Base-by-base conservation (phyloP, 225 moss, liverwort and hornwort genomes). In the Anthoceros angustus region DNA sequence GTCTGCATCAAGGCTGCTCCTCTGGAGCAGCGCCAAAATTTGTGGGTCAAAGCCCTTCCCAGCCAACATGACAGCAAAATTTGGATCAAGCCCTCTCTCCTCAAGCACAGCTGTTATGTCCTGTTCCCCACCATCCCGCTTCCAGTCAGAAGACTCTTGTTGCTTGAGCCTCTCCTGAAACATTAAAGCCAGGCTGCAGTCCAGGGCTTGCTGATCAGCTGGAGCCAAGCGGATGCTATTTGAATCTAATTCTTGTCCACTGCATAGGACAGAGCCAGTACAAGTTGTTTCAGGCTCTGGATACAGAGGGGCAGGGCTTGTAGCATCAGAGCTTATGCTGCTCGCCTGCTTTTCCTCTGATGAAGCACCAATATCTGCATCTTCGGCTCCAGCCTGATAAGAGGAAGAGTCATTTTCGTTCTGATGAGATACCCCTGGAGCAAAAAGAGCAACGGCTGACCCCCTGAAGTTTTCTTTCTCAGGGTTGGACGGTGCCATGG, bases 31-130 rank as follows among this genome's bases (percentile, higher is more conserved):
- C 61, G 95, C 95, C 70, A 95, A 71, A 64, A 95, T 88, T 43
- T 91, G 91, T 49, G 95, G 95, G 77, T 95, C 95, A 67, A 95
- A 77, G 20, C 90, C 95, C 73, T 95, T 95, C 62, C 91, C 95
- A 72, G 88, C 91, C 7, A 95, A 74, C 95, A 95, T 95, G 23
- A 88, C 86, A 41, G 95, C 95, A 79, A 95, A 95, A 75, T 88
- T 95, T 12, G 86, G 88, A 78, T 95, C 95, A 41, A 95, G 82
- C 6, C 95, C 95, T 63, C 91, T 95, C 69, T 95, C 95, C 78
- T 95, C 87, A 50, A 95, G 91, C 67, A 95, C 77, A 42, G 85
- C 80, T 43, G 91, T 88, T 21, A 95, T 80, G 75, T 95, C 95
- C 66, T 91, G 85, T 72, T 95, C 95, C 43, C 80, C 85, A 66